Conservation (phyloP, 2,329 filamentous ascomycete genomes). For the Xylaria arbuscula region DNA sequence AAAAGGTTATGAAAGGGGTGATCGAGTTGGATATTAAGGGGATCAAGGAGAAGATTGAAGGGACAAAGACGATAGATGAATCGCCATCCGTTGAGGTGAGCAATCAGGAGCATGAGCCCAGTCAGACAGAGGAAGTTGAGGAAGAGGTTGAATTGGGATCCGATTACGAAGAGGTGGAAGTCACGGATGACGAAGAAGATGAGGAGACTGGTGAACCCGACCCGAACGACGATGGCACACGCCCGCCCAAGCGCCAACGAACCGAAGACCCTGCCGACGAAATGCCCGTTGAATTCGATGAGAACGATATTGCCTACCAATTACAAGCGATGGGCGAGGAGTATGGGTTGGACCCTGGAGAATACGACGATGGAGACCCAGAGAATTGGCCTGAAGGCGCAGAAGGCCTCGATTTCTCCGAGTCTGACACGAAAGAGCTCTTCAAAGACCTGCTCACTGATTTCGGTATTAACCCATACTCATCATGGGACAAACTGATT, state of each 20-base stretch:
- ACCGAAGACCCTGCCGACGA: constrained; percentile 56
- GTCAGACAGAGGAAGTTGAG: constrained; percentile 54
- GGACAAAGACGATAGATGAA: constrained; percentile 25
- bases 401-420: constrained; percentile 75
- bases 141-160: constrained; percentile 67
- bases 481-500: constrained; percentile 89
- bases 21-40: constrained; percentile 77
- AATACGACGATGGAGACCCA: constrained; percentile 74
- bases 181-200: constrained; percentile 58
- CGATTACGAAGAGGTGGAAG: constrained; percentile 82
- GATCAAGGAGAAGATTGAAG: constrained; percentile 67
- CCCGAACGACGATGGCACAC: constrained; percentile 61
- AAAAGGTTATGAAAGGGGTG: constrained; percentile 84
- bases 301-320: constrained; percentile 94
- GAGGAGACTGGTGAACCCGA: constrained; percentile 53
- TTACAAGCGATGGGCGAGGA: constrained; percentile 88
- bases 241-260: constrained; percentile 61
- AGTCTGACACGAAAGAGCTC: constrained; percentile 79
- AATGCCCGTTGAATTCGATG: constrained; percentile 80
- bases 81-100: constrained; percentile 15
- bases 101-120: constrained; percentile 43
- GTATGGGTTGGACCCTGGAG: constrained; percentile 81
- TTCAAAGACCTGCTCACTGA: constrained; percentile 91
- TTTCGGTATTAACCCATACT: constrained; percentile 84
- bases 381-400: constrained; percentile 76